These are phyloP conservation scores for Ligustrum vulgare DNA, from an alignment of 257 asterid species.

Conservation along the genomic window DNA sequence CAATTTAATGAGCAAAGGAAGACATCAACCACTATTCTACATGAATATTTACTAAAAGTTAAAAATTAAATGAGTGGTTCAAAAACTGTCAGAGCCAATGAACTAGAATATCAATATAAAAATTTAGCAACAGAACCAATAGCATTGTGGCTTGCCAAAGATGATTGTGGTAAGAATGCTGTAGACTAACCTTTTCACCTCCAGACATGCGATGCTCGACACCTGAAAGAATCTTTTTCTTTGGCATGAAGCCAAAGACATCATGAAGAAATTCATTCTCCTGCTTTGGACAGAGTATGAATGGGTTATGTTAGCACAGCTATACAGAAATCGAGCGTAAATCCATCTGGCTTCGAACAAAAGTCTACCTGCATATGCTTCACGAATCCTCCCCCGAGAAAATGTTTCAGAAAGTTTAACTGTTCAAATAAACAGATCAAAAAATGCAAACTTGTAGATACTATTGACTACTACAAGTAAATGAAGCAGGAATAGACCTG, in stretches of 20 bases:
- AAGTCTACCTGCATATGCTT: constrained; percentile 88
- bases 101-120: neutral
- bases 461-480: constrained; percentile 10
- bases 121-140: neutral
- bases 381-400: constrained; percentile 96
- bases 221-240: constrained; percentile 49
- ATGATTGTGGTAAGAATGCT: neutral
- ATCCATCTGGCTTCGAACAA: neutral
- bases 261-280: constrained; percentile 92
- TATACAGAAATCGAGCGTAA: neutral
- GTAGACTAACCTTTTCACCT: constrained; percentile 62
- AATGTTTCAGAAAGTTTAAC: constrained; percentile 86
- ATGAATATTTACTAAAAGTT: neutral
- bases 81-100: neutral
- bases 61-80: no score
- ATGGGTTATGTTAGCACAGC: neutral
- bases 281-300: constrained; percentile 35
- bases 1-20: neutral
- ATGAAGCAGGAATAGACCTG: constrained; percentile 48
- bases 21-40: neutral
- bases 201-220: constrained; percentile 53
- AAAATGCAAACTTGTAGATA: neutral
- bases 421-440: constrained; percentile 29
- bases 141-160: neutral
- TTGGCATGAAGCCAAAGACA: constrained; percentile 70